Conservation (phyloP, 148 eudicot species). For the Nepenthes mirabilis region DNA sequence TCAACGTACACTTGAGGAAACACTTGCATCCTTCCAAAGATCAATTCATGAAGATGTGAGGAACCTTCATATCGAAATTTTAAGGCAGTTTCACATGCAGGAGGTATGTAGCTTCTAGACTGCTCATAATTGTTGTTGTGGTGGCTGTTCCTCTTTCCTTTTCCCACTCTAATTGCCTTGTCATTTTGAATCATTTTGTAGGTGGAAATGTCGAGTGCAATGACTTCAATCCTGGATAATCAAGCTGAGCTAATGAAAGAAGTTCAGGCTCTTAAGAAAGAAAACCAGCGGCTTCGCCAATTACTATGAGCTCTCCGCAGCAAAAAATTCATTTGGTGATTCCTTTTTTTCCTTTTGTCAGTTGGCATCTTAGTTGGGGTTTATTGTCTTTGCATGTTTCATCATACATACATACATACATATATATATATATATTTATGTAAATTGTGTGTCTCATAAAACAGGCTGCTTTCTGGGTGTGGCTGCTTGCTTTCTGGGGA, state of each 20-base stretch:
- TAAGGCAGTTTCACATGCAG: conserved; percentile 91
- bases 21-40: conserved; percentile 83
- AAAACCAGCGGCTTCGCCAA: conserved; percentile 67
- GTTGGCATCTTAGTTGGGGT: no score
- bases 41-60: conserved; percentile 87
- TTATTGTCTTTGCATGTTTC: no score
- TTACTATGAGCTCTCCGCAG: conserved; percentile 25
- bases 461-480: no score
- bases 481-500: no score
- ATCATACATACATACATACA: no score
- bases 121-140: no score
- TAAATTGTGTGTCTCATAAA: no score
- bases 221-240: conserved; percentile 60
- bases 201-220: conserved; percentile 57
- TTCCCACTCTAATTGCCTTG: neutral
- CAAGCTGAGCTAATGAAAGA: conserved; percentile 70
- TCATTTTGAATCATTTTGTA: conserved; percentile 12
- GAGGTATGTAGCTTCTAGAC: conserved; percentile 36
- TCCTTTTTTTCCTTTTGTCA: neutral
- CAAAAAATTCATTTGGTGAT: neutral
- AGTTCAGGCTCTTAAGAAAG: conserved; percentile 52
- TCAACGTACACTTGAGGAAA: conserved; percentile 87
- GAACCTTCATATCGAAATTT: conserved; percentile 87
- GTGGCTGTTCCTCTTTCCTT: neutral
- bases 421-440: no score